Percentiles rank a stretch among this genome's conserved stretches.
These are phyloP conservation scores for Musa itinerans DNA, from an alignment of 176 grass and related monocot genomes.

Conservation along the genomic window DNA sequence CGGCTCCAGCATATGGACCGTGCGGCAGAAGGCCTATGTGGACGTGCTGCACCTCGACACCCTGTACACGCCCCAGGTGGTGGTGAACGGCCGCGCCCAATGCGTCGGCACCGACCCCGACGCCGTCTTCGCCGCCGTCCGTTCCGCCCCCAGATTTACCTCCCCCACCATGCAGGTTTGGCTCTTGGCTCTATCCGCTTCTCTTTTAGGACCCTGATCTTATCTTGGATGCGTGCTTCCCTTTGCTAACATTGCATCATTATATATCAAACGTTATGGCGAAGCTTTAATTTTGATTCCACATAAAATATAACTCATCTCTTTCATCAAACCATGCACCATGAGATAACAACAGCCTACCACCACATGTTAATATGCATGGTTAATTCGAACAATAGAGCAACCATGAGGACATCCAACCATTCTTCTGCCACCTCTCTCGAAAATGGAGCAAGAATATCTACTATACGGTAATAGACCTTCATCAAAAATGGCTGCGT, in stretches of 20 bases:
- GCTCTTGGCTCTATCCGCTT: not conserved
- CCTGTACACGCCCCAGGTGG: conserved; percentile 81
- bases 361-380: no score
- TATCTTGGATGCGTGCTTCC: no score
- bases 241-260: no score
- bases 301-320: no score
- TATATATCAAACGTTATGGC: not conserved
- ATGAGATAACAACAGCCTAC: no score
- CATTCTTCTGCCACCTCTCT: no score
- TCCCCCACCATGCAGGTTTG: conserved; percentile 74
- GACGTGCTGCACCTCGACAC: conserved; percentile 84
- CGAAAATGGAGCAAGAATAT: no score
- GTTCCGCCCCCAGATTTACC: conserved; percentile 44
- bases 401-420: no score
- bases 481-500: not conserved
- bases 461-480: not conserved
- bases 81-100: conserved; percentile 63
- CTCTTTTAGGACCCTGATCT: not conserved
- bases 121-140: conserved; percentile 36
- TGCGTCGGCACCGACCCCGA: conserved; percentile 78
- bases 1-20: conserved; percentile 73
- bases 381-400: no score
- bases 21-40: conserved; percentile 90
- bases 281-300: no score
- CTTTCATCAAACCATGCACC: no score